These are phyloP conservation scores for Paratinospora sagittata DNA, from an alignment of 164 flowering plant genomes.

Conservation along the genomic window DNA sequence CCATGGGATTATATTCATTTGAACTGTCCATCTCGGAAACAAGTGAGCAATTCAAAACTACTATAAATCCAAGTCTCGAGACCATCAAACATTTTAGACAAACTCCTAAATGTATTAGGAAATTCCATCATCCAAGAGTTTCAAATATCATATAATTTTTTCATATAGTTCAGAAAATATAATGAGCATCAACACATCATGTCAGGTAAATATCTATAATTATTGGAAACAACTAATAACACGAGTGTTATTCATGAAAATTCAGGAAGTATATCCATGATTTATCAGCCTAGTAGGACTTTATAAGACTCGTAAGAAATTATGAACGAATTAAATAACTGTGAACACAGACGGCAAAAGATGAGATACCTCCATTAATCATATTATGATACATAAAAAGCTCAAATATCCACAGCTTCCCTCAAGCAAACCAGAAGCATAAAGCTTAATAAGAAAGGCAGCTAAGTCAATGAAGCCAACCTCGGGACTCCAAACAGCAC, in stretches of 20 bases:
- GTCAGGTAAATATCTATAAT: not conserved
- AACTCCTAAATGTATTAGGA: not conserved
- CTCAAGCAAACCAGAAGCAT: conserved; percentile 10
- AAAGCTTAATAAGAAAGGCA: conserved; percentile 15
- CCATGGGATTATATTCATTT: not conserved
- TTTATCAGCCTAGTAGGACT: not conserved
- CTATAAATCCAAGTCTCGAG: not conserved
- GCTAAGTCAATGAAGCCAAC: conserved; percentile 32
- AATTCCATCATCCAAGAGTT: not conserved
- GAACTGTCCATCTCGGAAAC: not conserved
- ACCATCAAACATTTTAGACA: not conserved
- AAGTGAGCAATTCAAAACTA: not conserved
- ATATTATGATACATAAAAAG: conserved; percentile 6
- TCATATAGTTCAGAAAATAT: not conserved
- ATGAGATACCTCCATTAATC: conserved; percentile 10
- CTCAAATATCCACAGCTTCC: conserved; percentile 3
- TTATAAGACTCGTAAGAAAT: not conserved
- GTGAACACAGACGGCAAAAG: not conserved
- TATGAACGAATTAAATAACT: not conserved
- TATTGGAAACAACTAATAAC: not conserved
- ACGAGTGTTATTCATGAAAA: not conserved
- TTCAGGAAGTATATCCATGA: not conserved
- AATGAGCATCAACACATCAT: not conserved
- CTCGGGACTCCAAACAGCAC: conserved; percentile 99
- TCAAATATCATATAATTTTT: not conserved